Evolutionary conservation across 305 asterid genomes (phyloP).

Genomic region (Striga hermonthica): DNA sequence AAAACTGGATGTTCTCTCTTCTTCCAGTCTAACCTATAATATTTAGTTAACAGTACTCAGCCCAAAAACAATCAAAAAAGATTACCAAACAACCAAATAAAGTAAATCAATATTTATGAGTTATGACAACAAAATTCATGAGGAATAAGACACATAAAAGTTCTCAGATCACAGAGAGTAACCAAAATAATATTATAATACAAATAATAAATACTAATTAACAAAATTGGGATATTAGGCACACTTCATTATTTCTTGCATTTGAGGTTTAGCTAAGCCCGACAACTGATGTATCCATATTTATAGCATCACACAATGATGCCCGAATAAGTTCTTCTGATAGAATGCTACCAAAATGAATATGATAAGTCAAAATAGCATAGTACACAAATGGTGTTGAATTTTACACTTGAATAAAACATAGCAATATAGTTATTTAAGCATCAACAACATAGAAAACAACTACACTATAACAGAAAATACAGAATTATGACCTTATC

Average conservation of each 20-base stretch:
- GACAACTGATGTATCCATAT: conserved; percentile 46
- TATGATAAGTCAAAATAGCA: conserved; percentile 67
- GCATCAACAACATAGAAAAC: conserved; percentile 30
- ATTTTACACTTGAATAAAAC: conserved; percentile 23
- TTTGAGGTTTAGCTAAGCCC: conserved; percentile 40
- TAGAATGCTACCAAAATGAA: conserved; percentile 98
- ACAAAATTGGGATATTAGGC: conserved; percentile 29
- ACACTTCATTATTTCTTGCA: conserved; percentile 68
- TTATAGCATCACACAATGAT: conserved; percentile 67
- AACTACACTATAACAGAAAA: conserved; percentile 18
- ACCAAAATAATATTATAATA: conserved; percentile 18
- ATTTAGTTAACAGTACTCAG: conserved; percentile 31
- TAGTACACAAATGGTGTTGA: conserved; percentile 25
- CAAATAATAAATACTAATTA: too few species aligned
- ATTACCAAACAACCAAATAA: not conserved
- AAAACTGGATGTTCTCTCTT: conserved; percentile 71
- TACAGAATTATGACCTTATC: too few species aligned
- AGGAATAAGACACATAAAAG: not conserved
- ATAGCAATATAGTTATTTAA: conserved; percentile 16
- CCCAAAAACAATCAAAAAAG: conserved; percentile 21
- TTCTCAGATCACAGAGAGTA: not conserved
- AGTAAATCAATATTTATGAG: conserved; percentile 2
- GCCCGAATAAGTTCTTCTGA: conserved; percentile 95
- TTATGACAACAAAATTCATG: conserved; percentile 13
- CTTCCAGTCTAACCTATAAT: conserved; percentile 73